A percentile compares a stretch with the other conserved stretches of the same genome.
These are phyloP conservation scores for Selaginella moellendorffii DNA, from an alignment of 75 land plant species.

Conservation along the genomic window DNA sequence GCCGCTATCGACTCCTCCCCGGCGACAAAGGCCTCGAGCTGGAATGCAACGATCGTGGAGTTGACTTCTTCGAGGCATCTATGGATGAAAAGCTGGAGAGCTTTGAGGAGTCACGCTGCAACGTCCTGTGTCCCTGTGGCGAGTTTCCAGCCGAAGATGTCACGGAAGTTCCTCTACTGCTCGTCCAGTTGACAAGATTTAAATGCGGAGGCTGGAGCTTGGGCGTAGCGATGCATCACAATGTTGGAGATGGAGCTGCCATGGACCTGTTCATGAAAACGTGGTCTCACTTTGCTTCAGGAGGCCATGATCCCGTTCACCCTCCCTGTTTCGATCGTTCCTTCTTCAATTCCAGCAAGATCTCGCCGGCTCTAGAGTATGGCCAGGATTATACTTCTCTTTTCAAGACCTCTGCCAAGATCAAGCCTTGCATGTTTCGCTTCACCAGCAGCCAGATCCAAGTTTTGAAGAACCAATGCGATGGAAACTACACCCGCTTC, in stretches of 20 bases:
- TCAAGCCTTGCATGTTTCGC: neutral
- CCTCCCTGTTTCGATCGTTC: constrained; percentile 21
- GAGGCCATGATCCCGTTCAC: neutral
- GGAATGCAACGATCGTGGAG: constrained; percentile 17
- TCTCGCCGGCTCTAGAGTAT: neutral
- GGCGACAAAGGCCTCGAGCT: constrained; percentile 17
- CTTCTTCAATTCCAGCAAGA: constrained; percentile 9
- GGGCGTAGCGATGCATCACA: constrained; percentile 18
- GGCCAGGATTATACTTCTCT: neutral
- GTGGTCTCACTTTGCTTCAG: constrained; percentile 12
- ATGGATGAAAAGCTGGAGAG: neutral
- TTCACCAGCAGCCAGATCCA: neutral
- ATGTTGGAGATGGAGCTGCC: constrained; percentile 17
- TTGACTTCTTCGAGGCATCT: constrained; percentile 14
- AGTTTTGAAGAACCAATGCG: too few species aligned
- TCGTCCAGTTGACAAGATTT: constrained; percentile 18
- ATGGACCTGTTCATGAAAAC: constrained; percentile 12
- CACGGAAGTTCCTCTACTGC: neutral
- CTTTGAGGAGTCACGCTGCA: neutral
- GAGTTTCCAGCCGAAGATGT: neutral
- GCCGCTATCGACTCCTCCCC: constrained; percentile 4
- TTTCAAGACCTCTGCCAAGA: neutral
- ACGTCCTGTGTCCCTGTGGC: neutral
- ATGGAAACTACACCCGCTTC: constrained; percentile 21
- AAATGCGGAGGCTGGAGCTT: constrained; percentile 17